Evolutionary conservation across 306 rosid genomes (phyloP).

Genomic region (Senna siamea): DNA sequence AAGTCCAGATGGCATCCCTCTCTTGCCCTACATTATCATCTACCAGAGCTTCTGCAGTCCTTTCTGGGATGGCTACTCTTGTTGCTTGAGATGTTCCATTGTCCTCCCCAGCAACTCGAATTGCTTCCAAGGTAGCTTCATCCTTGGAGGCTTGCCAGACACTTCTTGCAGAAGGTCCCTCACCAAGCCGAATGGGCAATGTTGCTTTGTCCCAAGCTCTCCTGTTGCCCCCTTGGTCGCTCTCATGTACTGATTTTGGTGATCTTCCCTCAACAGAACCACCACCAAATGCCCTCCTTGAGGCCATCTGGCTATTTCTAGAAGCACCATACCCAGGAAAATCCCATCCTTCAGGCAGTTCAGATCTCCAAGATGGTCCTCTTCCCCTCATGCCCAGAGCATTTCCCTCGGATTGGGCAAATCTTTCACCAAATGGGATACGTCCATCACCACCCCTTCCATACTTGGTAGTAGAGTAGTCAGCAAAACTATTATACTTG

Average conservation of each 20-base stretch:
- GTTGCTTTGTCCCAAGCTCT: slow-evolving; percentile 88
- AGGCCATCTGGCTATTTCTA: slow-evolving; percentile 75
- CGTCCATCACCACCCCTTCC: slow-evolving; percentile 84
- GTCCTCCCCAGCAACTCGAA: slow-evolving; percentile 93
- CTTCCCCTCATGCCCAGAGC: slow-evolving; percentile 78
- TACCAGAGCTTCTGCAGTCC: slow-evolving; percentile 74
- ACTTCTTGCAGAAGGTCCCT: slow-evolving; percentile 98
- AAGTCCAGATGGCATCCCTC: slow-evolving; percentile 85
- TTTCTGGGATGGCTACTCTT: slow-evolving; percentile 79
- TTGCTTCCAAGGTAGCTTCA: slow-evolving; percentile 97
- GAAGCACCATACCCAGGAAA: slow-evolving; percentile 69
- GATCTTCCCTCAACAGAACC: slow-evolving; percentile 74
- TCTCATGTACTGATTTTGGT: slow-evolving; percentile 77
- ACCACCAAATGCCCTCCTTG: slow-evolving; percentile 71
- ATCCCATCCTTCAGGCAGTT: slow-evolving; percentile 75
- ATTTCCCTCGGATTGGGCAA: slow-evolving; percentile 73
- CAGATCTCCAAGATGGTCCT: slow-evolving; percentile 84
- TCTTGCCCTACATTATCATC: slow-evolving; percentile 73
- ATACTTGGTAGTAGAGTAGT: slow-evolving; percentile 68
- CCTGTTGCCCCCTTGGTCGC: slow-evolving; percentile 76
- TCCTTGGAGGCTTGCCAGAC: slow-evolving; percentile 99
- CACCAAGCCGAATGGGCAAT: slow-evolving; percentile 75
- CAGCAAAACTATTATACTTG: slow-evolving; percentile 78
- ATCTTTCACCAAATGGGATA: slow-evolving; percentile 69
- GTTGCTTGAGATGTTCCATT: slow-evolving; percentile 71